These are phyloP conservation scores for Gloeostereum incarnatum DNA, from an alignment of 768 basidiomycete species.

Conservation along the genomic window DNA sequence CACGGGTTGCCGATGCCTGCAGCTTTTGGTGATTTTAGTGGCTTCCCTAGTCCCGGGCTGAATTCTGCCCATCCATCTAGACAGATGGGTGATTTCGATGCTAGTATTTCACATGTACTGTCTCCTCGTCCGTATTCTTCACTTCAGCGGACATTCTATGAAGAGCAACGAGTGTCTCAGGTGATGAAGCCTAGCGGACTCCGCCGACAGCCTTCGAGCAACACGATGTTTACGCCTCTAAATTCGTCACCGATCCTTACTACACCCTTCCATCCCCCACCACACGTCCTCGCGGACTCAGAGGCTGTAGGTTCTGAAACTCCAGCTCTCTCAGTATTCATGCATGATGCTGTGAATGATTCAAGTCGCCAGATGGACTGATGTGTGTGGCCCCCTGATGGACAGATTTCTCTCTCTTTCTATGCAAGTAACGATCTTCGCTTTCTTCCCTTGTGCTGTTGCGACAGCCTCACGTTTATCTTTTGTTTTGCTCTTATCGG, in stretches of 20 bases:
- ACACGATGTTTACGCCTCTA: slow-evolving; percentile 3
- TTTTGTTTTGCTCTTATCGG: no score
- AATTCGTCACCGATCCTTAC: slow-evolving; percentile 17
- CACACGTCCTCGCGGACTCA: slow-evolving; percentile 2
- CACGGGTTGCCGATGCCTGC: neutral
- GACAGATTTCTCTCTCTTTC: no score
- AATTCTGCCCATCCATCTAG: no score
- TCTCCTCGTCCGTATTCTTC: slow-evolving; percentile 2
- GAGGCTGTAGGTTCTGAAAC: no score
- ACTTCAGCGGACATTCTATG: neutral
- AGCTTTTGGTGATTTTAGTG: neutral
- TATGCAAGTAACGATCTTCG: no score
- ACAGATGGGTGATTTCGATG: no score
- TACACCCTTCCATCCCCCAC: slow-evolving; percentile 19
- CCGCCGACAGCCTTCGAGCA: slow-evolving; percentile 3
- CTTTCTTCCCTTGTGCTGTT: no score
- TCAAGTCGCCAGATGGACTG: no score
- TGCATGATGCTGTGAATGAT: no score
- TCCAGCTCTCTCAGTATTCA: no score
- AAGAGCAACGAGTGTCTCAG: slow-evolving; percentile 5
- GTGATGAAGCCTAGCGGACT: neutral
- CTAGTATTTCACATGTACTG: neutral
- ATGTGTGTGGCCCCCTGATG: no score
- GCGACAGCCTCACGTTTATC: no score
- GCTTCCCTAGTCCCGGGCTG: slow-evolving; percentile 3